Percentiles rank a stretch among this genome's conserved stretches.
Evolutionary conservation across 1,139 yeast genomes (phyloP).

Genomic region (Pichia sp.): DNA sequence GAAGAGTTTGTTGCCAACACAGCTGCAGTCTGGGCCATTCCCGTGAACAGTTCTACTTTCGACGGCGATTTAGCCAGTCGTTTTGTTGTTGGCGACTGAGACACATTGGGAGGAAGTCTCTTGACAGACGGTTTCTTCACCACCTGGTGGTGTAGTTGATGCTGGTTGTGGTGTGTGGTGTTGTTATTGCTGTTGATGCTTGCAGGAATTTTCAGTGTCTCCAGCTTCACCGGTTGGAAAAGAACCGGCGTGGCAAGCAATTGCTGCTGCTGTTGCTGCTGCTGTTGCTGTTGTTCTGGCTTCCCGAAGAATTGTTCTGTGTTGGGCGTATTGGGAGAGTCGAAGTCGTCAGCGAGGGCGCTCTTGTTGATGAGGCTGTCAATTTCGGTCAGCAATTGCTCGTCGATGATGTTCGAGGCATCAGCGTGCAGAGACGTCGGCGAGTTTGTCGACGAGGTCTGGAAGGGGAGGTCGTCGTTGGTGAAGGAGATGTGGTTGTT

Average conservation of each 20-base stretch:
- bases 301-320: not conserved
- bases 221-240: not conserved
- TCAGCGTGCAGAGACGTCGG: not conserved
- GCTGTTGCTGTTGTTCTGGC: too few species aligned
- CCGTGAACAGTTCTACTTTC: not conserved
- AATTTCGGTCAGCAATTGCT: conserved; percentile 8
- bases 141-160: not conserved
- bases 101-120: conserved; percentile 3
- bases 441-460: not conserved
- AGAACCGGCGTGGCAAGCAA: not conserved
- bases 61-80: conserved; percentile 10
- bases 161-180: too few species aligned
- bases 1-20: conserved; percentile 8
- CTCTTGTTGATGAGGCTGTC: conserved; percentile 6
- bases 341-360: not conserved
- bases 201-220: not conserved
- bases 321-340: not conserved
- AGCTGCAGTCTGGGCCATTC: conserved; percentile 18
- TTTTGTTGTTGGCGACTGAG: conserved; percentile 9
- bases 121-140: conserved; percentile 10
- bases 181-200: not conserved
- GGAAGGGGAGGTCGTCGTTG: not conserved
- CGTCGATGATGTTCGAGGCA: conserved; percentile 1
- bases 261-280: too few species aligned
- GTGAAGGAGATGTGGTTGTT: conserved; percentile 5